These are phyloP conservation scores for Crithidia bombi DNA, from an alignment of 208 protist genomes.

Conservation along the genomic window DNA sequence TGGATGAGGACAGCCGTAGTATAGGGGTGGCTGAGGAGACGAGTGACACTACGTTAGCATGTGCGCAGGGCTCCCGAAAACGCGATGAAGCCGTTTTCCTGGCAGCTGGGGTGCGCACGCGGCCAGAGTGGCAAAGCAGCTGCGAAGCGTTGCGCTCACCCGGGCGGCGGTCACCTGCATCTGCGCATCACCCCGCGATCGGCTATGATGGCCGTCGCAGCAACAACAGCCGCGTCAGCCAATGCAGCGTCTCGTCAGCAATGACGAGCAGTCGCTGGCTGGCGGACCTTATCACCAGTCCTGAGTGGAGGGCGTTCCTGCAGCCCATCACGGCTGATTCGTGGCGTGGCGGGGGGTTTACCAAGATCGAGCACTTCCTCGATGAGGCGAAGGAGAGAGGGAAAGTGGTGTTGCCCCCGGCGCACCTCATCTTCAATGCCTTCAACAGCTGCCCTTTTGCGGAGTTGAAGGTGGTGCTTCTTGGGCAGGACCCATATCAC, in stretches of 20 bases:
- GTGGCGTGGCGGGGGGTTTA: slow-evolving; percentile 54
- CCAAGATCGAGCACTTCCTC: slow-evolving; percentile 71
- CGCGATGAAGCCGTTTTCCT: neutral
- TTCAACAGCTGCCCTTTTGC: slow-evolving; percentile 93
- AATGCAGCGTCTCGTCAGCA: neutral
- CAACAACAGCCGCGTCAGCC: too few species aligned
- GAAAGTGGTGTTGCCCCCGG: slow-evolving; percentile 81
- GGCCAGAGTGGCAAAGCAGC: too few species aligned
- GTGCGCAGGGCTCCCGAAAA: too few species aligned
- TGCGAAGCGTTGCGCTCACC: neutral
- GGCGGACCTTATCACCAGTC: slow-evolving; percentile 45
- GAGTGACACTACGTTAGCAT: too few species aligned
- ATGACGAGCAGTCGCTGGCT: slow-evolving; percentile 38
- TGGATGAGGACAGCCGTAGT: slow-evolving; percentile 3
- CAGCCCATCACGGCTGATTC: slow-evolving; percentile 46
- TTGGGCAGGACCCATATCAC: slow-evolving; percentile 98
- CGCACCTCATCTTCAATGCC: slow-evolving; percentile 85
- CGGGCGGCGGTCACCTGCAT: neutral
- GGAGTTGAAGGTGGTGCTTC: slow-evolving; percentile 93
- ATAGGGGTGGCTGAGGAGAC: neutral
- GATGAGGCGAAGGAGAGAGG: slow-evolving; percentile 43
- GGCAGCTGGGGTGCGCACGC: neutral
- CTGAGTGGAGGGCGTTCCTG: slow-evolving; percentile 65
- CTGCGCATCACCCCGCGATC: too few species aligned
- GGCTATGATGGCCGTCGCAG: too few species aligned